Evolutionary conservation across 2,329 filamentous ascomycete genomes (phyloP), one percentile per base, ranked within the genome.

Genomic region (Trichophyton verrucosum): DNA sequence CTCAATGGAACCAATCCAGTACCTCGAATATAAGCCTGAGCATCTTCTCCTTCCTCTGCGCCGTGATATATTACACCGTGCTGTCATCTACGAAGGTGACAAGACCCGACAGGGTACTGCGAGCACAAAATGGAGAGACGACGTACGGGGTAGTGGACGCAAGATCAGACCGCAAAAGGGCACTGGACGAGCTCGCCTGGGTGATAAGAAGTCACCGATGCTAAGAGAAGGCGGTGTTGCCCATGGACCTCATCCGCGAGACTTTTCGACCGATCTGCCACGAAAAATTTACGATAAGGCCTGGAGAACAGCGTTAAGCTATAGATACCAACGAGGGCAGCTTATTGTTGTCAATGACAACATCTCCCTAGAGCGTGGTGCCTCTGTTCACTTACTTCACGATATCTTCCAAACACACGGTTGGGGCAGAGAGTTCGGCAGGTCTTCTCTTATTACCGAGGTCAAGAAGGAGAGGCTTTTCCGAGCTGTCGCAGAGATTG

Each of bases 261-360:
- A 97, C 76, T 99, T 99, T 71, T 83, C 84, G 63, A 95, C 91
- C 22, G 82, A 82, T 15, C 80, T 99, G 60, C 91, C 87, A 68
- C 82, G 82, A 71, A 97, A 97, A 78, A 84, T 96, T 56, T 99
- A 99, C 77, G 91, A 97, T 75, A 81, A 95, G 68, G 94, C 94
- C 8, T 97, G 90, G 89, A 85, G 94, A 71, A 97, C 88, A 49
- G 94, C 94, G 9, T 81, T 99, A 65, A 94, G 88, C 70, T 95
- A 96, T 78, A 85, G 94, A 63, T 97, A 94, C 76, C 81, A 86
- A 66, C 84, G 86, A 66, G 94, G 91, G 57, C 89, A 97, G 77
- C 78, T 99, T 68, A 79, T 96, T 65, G 84, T 99, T 47, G 86
- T 94, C 68, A 86, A 92, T 69, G 86, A 90, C 69, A 85, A 91